Percentiles rank a stretch among this genome's conserved stretches.
Conservation (phyloP, 441 rosid genomes). For the Gossypium davidsonii region DNA sequence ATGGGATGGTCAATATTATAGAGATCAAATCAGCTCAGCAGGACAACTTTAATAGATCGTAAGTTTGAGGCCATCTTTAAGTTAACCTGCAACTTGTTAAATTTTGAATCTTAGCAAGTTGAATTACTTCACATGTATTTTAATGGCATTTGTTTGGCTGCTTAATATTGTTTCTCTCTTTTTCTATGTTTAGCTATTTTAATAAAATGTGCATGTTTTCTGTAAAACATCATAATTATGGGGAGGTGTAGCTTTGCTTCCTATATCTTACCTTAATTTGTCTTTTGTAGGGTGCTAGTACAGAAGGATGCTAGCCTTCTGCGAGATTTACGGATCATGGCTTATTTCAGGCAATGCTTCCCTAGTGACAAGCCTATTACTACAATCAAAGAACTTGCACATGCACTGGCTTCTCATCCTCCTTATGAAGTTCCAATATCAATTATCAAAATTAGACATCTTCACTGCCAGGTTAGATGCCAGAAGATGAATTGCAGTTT, state of each 20-base stretch:
- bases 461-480: slow-evolving; percentile 66
- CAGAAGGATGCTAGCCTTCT: slow-evolving; percentile 58
- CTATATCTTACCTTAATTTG: neutral
- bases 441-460: slow-evolving; percentile 69
- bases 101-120: neutral
- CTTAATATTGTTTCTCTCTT: neutral
- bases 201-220: neutral
- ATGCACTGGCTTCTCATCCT: slow-evolving; percentile 71
- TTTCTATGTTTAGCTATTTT: neutral
- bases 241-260: neutral
- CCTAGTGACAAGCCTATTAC: slow-evolving; percentile 48
- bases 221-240: neutral
- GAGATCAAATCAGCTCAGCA: slow-evolving; percentile 63
- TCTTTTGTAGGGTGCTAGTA: slow-evolving; percentile 40
- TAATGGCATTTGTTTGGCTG: neutral
- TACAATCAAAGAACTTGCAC: slow-evolving; percentile 74
- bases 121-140: neutral
- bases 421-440: slow-evolving; percentile 86
- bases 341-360: slow-evolving; percentile 83
- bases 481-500: neutral
- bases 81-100: neutral
- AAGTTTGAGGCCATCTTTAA: slow-evolving; percentile 26
- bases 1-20: slow-evolving; percentile 39
- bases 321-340: slow-evolving; percentile 68
- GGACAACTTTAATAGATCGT: slow-evolving; percentile 66